These are phyloP conservation scores for Fusarium sacchari DNA, from an alignment of 2,329 filamentous ascomycete species.

Conservation along the genomic window DNA sequence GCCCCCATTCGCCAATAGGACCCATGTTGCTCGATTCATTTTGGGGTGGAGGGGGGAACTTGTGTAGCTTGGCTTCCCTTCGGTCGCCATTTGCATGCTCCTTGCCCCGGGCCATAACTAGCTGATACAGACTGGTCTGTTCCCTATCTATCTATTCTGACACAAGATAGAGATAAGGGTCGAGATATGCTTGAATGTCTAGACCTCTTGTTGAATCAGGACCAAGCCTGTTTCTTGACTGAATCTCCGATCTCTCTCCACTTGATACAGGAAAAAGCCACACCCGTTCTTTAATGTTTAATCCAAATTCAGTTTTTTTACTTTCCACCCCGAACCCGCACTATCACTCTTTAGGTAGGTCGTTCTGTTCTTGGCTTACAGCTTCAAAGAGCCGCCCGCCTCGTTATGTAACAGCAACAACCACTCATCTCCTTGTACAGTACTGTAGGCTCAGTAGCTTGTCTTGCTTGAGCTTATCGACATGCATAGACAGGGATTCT, in stretches of 20 bases:
- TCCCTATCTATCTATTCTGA: not conserved
- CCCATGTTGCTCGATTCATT: not conserved
- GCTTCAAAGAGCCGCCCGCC: not conserved
- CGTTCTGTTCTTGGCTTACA: not conserved
- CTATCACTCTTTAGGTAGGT: slow-evolving; percentile 10
- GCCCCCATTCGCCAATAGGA: slow-evolving; percentile 1
- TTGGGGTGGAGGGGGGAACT: slow-evolving; percentile 19
- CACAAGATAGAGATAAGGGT: not conserved
- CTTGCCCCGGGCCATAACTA: not conserved
- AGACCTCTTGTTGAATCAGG: not conserved
- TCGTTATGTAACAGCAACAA: slow-evolving; percentile 17
- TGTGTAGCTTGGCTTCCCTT: slow-evolving; percentile 9
- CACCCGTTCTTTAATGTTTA: not conserved
- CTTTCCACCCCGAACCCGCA: not conserved
- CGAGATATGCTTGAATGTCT: not conserved
- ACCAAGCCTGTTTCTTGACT: not conserved
- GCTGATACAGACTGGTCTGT: not conserved
- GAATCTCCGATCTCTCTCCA: not conserved
- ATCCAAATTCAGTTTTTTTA: not conserved
- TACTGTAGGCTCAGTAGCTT: too few relatives aligned
- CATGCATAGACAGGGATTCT: not conserved
- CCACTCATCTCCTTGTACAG: not conserved
- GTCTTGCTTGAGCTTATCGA: not conserved
- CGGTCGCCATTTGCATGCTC: not conserved
- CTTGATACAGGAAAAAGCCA: not conserved